These are phyloP conservation scores for Trichoderma sp. DNA, from an alignment of 2,329 filamentous ascomycete genomes.

Conservation along the genomic window DNA sequence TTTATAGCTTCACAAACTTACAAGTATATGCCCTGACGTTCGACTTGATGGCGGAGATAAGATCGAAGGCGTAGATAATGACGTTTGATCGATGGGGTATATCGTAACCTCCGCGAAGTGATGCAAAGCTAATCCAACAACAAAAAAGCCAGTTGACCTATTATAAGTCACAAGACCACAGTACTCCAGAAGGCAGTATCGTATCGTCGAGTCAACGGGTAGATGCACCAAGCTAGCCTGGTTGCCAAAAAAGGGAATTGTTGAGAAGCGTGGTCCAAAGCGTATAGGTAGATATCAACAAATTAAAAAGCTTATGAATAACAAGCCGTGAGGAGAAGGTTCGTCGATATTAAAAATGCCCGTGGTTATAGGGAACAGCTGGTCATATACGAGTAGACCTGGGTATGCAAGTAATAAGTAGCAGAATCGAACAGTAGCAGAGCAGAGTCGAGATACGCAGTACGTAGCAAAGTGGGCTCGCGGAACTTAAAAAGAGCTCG, in stretches of 20 bases:
- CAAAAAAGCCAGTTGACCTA: neutral
- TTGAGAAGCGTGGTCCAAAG: conserved; percentile 27
- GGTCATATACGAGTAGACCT: neutral
- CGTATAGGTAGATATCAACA: neutral
- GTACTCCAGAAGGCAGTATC: neutral
- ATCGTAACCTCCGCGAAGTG: neutral
- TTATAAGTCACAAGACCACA: neutral
- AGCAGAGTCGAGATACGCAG: neutral
- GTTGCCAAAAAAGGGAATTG: conserved; percentile 40
- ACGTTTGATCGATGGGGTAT: neutral
- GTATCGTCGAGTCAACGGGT: conserved; percentile 25
- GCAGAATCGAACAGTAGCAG: neutral
- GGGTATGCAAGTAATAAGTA: neutral
- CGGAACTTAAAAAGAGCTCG: conserved; percentile 16
- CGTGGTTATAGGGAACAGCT: neutral
- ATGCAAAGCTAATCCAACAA: neutral
- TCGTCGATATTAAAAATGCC: neutral
- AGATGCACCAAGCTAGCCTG: conserved; percentile 35
- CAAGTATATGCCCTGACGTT: neutral
- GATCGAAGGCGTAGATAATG: neutral
- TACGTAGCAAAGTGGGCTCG: conserved; percentile 6
- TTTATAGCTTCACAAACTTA: neutral
- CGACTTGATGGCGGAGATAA: neutral
- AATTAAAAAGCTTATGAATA: neutral
- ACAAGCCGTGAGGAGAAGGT: neutral